Base-by-base conservation (phyloP, 176 grass and related monocot species). In the Juncus inflexus region DNA sequence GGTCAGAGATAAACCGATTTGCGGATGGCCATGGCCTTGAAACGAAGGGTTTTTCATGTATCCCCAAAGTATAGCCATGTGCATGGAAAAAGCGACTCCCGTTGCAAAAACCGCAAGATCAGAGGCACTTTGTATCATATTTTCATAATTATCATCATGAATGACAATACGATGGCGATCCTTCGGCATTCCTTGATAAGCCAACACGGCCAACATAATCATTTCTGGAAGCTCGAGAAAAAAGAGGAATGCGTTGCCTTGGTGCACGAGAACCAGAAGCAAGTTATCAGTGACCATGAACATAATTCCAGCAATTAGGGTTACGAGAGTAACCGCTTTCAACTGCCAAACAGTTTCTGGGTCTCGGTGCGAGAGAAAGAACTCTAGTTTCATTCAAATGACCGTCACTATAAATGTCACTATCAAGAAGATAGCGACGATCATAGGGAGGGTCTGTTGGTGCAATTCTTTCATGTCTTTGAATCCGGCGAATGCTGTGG, bases 121-220 rank as follows among this genome's bases (percentile, higher is more conserved):
- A 64, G 63, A 58, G 6, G 43, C 70, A 40, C 54, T 76, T 50
- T 76, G 73, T 37, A 81, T 65, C 42, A 40, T 19, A 1, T 52
- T 58, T 50, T 81, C 70, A 58, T 74, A 81, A 45, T n/a, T 72
- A 55, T 67, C 42, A 50, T 81, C 70, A 15, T 40, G 43, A 12
- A 41, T 14, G 78, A 62, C 68, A 28, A 28, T 28, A 28, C 1
- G 19, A 28, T 28, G 19, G 53, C 54, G 70, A 16, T 67, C 78
- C 54, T 69, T 76, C 54, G 78, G 78, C 40, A 28, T 60, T 58
- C 71, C 70, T 35, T 42, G 70, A 64, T 37, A 76, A 47, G 78
- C 70, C 1, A 81, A 64, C 2, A 61, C 2, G 78, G 12, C 62
- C 56, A 81, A 3, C 71, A 81, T 35, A 50, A 2, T 50, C 62